Percentiles rank a stretch among this genome's conserved stretches.
phyloP scores from a whole-genome alignment of 2,329 filamentous ascomycete species.

The Rutstroemia sp. region DNA sequence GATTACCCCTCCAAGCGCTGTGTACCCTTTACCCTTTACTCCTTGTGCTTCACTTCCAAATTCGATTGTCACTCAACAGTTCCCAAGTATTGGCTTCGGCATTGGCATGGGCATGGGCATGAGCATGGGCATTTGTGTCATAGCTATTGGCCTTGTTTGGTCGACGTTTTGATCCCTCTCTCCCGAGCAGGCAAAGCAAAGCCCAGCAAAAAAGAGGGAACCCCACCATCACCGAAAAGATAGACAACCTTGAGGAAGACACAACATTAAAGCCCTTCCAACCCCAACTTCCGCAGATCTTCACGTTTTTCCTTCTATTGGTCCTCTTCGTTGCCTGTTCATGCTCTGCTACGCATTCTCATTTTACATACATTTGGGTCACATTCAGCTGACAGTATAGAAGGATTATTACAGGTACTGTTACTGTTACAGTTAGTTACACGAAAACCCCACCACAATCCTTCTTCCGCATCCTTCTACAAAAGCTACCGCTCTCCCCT shows the following conservation, averaged over 20 bases:
- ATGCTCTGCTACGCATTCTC: too few species aligned
- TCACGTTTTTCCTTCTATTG: neutral
- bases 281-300: neutral
- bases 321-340: neutral
- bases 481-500: neutral
- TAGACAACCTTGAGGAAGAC: neutral
- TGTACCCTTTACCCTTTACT: too few species aligned
- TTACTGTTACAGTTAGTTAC: neutral
- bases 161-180: too few species aligned
- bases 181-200: too few species aligned
- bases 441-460: neutral
- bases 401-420: neutral
- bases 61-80: neutral
- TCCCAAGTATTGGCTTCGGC: neutral
- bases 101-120: too few species aligned
- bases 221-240: neutral
- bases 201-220: neutral
- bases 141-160: neutral
- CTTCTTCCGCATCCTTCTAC: neutral
- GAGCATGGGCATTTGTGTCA: neutral
- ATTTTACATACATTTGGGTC: neutral
- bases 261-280: neutral
- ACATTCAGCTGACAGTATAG: slow-evolving; percentile 1
- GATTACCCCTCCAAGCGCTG: neutral
- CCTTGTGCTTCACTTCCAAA: neutral